These are phyloP conservation scores for Cystobasidium slooffiae DNA, from an alignment of 1,284 basidiomycete genomes.

Conservation along the genomic window DNA sequence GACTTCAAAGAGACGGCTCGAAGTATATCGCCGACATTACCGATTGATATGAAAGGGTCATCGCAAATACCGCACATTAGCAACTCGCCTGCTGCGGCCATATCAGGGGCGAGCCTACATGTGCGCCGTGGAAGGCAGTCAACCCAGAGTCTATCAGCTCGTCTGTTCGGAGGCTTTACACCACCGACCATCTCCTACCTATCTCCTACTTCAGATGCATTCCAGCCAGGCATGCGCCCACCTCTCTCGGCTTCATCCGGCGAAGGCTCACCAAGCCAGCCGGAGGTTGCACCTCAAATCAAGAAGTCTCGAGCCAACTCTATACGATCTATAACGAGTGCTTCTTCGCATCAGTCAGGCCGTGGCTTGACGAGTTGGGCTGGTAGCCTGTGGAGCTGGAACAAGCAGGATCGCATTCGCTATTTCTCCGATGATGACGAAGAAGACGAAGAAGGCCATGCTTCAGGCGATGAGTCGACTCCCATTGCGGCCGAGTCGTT, in stretches of 20 bases:
- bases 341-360: conserved; percentile 25
- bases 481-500: not conserved
- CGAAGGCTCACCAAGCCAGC: not conserved
- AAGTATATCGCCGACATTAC: conserved; percentile 10
- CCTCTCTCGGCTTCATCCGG: conserved; percentile 7
- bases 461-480: conserved; percentile 7
- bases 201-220: conserved; percentile 17
- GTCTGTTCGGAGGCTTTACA: conserved; percentile 30
- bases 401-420: not conserved
- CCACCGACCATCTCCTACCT: conserved; percentile 17
- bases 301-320: conserved; percentile 30
- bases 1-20: conserved; percentile 23
- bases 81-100: not conserved
- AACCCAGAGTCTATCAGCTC: conserved; percentile 14
- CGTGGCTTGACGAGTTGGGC: conserved; percentile 35
- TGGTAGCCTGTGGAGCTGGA: conserved; percentile 36
- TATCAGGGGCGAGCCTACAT: not conserved
- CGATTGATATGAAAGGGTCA: not conserved
- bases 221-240: not conserved
- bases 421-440: conserved; percentile 24
- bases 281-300: too few species aligned
- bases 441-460: conserved; percentile 14
- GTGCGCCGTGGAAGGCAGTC: conserved; percentile 17
- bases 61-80: not conserved
- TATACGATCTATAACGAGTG: conserved; percentile 31